Base-by-base conservation (phyloP, 495 filamentous ascomycete species). In the Bryoglossum gracile region DNA sequence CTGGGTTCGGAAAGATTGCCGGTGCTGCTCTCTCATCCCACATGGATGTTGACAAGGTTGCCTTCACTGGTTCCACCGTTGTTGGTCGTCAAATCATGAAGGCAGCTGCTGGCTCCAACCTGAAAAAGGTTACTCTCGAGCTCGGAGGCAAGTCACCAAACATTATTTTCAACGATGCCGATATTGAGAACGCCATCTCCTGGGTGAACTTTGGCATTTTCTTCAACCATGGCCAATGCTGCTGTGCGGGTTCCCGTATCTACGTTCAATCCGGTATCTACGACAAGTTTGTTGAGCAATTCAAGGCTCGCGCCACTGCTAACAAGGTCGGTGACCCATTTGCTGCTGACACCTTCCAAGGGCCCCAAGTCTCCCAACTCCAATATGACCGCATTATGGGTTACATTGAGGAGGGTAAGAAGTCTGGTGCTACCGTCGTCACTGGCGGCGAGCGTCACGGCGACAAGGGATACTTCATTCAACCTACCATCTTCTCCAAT, bases 191-290 rank as follows among this genome's bases (percentile, higher is more conserved):
- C 63, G 89, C 91, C 51, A 90, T 97, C 69, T 87, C 83, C 14
- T 97, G 91, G 91, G 86, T 91, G 66, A 97, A 97, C 84, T 95
- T 92, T 51, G 91, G 91, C 65, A 95, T 97, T 64, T 97, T 88
- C 84, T 97, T 76, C 77, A 97, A 97, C 80, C 92, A 97, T 74
- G 91, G 91, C 63, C 92, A 97, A 71, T 89, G 84, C 82, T 97
- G 91, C 84, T 96, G 89, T 63, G 91, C 91, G 56, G 91, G 91
- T 58, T 94, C 89, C 48, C 86, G 91, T 62, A 76, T 97, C 65
- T 94, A 95, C 69, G 91, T 97, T 48, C 91, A 97, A 68, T 89
- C 95, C 64, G 82, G 77, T 46, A 88, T 97, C 70, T 92, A 97
- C 72, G 91, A 96, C 72, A 84, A 94, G 75, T 96, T 97, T 67